Evolutionary conservation across 495 filamentous ascomycete genomes (phyloP), one percentile per base, ranked within the genome.

Genomic region (Astrothelium subdiscretum): DNA sequence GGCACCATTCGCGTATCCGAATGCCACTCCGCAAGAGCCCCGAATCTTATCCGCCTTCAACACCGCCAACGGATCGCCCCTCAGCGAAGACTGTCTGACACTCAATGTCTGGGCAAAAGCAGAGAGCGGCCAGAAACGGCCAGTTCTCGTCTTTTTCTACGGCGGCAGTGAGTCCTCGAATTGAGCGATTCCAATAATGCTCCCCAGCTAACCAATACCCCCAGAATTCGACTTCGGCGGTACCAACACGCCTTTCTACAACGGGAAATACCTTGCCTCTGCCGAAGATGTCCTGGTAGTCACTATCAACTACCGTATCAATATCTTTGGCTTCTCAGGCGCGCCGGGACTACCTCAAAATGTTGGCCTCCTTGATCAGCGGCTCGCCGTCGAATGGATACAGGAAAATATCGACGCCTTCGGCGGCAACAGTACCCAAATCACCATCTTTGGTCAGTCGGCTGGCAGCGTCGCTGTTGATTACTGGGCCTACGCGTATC

Each of bases 231-330:
- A 68, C 8, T 62, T 72, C 52, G 68, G 69, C 29, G 66, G 66
- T 57, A 59, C 71, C n/a, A 64, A 79, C 62, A 73, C 62, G 11
- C 69, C 73, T 0, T 76, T 72, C 67, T 80, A 78, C 60, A 69
- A 77, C 31, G 78, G 76, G 24, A 63, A 73, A 42, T 70, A 62
- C 26, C 68, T 79, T 3, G 72, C 75, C 2, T 65, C 71, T 29
- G 59, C 69, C 0, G 65, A 78, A 59, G 74, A 79, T 62, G 66
- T 79, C n/a, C 61, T 78, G 4, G 68, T 79, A 3, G 73, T 80
- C 11, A 76, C 74, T 0, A 58, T 75, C 59, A 79, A 77, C 66
- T 83, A 80, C 66, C 80, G 81, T 26, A 31, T 79, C 44, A 74
- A 71, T 62, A 75, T 80, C 61, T 79, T 82, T 57, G 80, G 81